Percentiles rank a stretch among this genome's conserved stretches.
Evolutionary conservation across 805 yeast species (phyloP).

Genomic region (Naumovozyma dairenensis): DNA sequence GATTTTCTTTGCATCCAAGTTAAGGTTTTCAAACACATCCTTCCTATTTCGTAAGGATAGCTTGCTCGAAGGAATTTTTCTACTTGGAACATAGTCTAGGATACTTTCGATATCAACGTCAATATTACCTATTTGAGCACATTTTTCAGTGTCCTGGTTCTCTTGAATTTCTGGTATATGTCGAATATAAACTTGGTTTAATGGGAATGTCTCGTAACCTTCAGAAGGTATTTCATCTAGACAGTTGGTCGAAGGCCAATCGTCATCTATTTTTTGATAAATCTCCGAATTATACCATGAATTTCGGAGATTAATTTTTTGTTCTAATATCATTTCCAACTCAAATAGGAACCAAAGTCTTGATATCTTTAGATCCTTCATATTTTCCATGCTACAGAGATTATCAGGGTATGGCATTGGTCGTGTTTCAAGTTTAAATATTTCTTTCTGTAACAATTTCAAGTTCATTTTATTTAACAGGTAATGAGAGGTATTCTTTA

Average conservation of each 20-base stretch:
- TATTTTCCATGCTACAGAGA: conserved; percentile 12
- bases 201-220: conserved; percentile 6
- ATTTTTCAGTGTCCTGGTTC: no score
- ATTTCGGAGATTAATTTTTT: conserved; percentile 20
- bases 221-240: conserved; percentile 5
- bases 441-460: conserved; percentile 14
- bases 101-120: conserved; percentile 10
- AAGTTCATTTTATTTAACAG: conserved; percentile 13
- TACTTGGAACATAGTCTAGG: conserved; percentile 4
- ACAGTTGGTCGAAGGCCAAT: conserved; percentile 16
- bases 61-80: conserved; percentile 12
- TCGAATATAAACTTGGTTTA: conserved; percentile 11
- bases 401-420: conserved; percentile 11
- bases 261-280: conserved; percentile 14
- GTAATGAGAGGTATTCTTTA: no score
- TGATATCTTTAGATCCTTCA: conserved; percentile 6
- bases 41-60: conserved; percentile 12
- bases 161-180: no score
- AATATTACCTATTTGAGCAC: conserved; percentile 5
- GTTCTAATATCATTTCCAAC: conserved; percentile 22
- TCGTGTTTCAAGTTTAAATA: conserved; percentile 11
- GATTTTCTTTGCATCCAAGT: conserved; percentile 9
- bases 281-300: conserved; percentile 20
- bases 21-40: conserved; percentile 13
- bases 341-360: conserved; percentile 28